Conservation (phyloP, 108 stramenopile species). For the Seminavis robusta region DNA sequence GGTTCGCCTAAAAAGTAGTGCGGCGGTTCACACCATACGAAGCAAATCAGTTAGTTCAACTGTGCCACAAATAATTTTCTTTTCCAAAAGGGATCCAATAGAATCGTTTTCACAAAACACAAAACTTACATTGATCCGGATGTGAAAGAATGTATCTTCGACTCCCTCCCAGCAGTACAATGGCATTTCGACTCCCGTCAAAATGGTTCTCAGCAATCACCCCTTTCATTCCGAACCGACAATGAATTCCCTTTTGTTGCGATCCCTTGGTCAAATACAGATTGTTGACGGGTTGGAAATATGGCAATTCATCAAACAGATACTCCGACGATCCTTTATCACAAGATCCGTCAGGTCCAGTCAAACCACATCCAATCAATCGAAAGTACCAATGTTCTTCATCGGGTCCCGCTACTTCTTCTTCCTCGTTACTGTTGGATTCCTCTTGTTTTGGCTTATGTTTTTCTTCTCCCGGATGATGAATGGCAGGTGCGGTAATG, state of each 20-base stretch:
- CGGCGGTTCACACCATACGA: no score
- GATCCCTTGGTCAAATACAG: constrained; percentile 70
- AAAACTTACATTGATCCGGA: constrained; percentile 42
- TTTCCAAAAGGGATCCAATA: no score
- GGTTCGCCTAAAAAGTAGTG: no score
- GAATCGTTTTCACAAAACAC: constrained; percentile 27
- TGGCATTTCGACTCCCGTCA: constrained; percentile 85
- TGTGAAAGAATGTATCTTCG: constrained; percentile 88
- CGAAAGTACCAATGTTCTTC: constrained; percentile 91
- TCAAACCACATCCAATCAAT: constrained; percentile 77
- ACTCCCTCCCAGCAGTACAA: constrained; percentile 72
- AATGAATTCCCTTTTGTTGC: constrained; percentile 80
- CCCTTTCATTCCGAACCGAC: constrained; percentile 92
- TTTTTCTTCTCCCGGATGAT: no score
- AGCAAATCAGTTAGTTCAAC: constrained; percentile 46
- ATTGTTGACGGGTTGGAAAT: constrained; percentile 68
- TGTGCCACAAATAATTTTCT: constrained; percentile 21
- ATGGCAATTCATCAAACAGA: constrained; percentile 87
- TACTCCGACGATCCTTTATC: constrained; percentile 68
- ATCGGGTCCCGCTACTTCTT: constrained; percentile 12
- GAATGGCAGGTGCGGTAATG: constrained; percentile 42
- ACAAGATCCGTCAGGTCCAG: constrained; percentile 48
- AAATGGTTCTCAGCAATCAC: constrained; percentile 90
- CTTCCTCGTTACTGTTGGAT: constrained; percentile 45
- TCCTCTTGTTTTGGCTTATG: no score